Evolutionary conservation across 192 early-diverging fungal genomes (phyloP).

Genomic region (Pilaira anomala): DNA sequence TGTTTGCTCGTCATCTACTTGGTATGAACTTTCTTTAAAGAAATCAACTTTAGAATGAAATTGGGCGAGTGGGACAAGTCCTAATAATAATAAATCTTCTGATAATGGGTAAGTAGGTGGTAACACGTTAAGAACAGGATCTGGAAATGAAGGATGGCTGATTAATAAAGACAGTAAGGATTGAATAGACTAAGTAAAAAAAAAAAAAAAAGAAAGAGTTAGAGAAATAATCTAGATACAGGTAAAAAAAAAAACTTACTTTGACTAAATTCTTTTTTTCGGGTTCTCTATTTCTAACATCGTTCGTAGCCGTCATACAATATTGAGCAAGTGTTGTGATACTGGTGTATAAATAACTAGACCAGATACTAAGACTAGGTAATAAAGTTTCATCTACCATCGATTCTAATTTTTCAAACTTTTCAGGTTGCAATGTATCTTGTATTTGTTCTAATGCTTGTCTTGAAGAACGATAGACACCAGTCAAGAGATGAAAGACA

Average conservation of each 20-base stretch:
- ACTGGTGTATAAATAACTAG: constrained; percentile 18
- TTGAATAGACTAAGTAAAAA: constrained; percentile 25
- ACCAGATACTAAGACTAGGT: constrained; percentile 18
- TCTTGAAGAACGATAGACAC: not conserved
- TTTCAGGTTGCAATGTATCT: not conserved
- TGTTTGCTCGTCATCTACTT: constrained; percentile 2
- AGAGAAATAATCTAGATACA: not conserved
- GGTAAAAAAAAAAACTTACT: not conserved
- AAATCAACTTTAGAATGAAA: constrained; percentile 37
- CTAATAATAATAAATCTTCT: constrained; percentile 38
- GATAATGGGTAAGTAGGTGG: constrained; percentile 27
- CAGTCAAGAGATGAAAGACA: constrained; percentile 11
- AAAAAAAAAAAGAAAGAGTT: not conserved
- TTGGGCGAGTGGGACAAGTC: constrained; percentile 28
- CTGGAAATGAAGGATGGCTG: constrained; percentile 18
- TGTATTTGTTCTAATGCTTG: not conserved
- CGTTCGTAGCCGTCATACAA: constrained; percentile 8
- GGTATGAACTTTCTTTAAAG: constrained; percentile 27
- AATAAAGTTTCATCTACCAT: not conserved
- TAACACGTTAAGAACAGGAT: constrained; percentile 21
- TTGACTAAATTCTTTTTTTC: constrained; percentile 15
- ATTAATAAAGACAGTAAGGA: constrained; percentile 17
- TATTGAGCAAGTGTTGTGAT: constrained; percentile 23
- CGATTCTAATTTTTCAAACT: not conserved
- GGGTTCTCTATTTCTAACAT: constrained; percentile 12